Conservation (phyloP, 1,139 yeast genomes). For the Protomyces inouyei region DNA sequence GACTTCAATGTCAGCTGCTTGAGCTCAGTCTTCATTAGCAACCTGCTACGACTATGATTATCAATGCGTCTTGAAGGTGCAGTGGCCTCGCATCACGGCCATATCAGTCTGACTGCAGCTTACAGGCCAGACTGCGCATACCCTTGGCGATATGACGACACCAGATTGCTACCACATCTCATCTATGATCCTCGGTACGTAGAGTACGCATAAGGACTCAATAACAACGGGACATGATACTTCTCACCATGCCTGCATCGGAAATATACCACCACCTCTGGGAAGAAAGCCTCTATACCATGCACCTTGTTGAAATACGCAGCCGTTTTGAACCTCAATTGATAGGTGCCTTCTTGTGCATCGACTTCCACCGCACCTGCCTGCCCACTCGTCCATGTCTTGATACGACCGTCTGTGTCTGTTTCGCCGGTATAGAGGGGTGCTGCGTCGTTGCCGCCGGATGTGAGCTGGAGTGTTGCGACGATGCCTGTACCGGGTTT, state of each 20-base stretch:
- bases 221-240: slow-evolving; percentile 77
- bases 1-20: not conserved
- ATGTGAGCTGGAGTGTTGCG: not conserved
- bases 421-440: slow-evolving; percentile 22
- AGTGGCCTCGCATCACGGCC: too few species aligned
- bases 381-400: slow-evolving; percentile 7
- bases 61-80: too few species aligned
- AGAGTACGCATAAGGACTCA: slow-evolving; percentile 80
- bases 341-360: slow-evolving; percentile 14
- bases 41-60: too few species aligned
- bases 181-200: slow-evolving; percentile 73
- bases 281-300: slow-evolving; percentile 29
- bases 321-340: slow-evolving; percentile 22
- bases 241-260: slow-evolving; percentile 44
- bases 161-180: not conserved
- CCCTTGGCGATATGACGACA: too few species aligned
- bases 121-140: too few species aligned
- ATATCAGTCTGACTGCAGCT: too few species aligned
- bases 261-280: slow-evolving; percentile 30
- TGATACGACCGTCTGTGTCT: slow-evolving; percentile 26
- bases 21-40: too few species aligned
- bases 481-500: slow-evolving; percentile 12
- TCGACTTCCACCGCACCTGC: not conserved
- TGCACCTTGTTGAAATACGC: slow-evolving; percentile 13
- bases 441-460: slow-evolving; percentile 6